Conservation (phyloP, 164 flowering plant species). For the Annona squamosa region DNA sequence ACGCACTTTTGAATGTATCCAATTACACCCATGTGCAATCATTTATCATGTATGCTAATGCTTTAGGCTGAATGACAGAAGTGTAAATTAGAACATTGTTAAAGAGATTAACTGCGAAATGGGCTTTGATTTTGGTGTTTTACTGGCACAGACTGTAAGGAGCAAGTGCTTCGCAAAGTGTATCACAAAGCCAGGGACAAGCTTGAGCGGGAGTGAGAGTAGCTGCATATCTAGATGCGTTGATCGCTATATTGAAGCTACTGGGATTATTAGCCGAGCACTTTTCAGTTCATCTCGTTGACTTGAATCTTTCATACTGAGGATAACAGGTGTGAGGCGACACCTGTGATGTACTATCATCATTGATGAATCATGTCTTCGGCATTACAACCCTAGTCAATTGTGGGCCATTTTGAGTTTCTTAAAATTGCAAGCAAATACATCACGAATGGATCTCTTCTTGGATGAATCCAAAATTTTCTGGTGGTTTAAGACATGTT, state of each 20-base stretch:
- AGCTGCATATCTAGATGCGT: slow-evolving; percentile 93
- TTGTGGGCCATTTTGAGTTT: background rate
- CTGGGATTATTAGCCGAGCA: slow-evolving; percentile 71
- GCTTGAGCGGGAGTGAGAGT: slow-evolving; percentile 79
- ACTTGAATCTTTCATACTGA: background rate
- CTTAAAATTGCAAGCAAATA: no score
- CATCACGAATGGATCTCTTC: no score
- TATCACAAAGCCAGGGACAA: slow-evolving; percentile 83
- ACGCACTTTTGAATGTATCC: no score
- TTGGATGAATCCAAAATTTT: no score
- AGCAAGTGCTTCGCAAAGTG: slow-evolving; percentile 91
- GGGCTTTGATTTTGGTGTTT: background rate
- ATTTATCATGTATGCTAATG: no score
- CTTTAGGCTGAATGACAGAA: no score
- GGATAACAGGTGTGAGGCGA: background rate
- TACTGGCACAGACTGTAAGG: slow-evolving; percentile 55
- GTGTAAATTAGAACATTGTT: no score
- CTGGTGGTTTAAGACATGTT: no score
- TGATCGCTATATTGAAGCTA: slow-evolving; percentile 95
- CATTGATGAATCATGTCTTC: background rate
- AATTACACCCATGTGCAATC: no score
- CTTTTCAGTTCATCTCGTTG: slow-evolving; percentile 46
- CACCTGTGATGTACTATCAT: background rate
- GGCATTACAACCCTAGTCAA: background rate
- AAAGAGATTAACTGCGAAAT: no score